Conservation (phyloP, 2,329 filamentous ascomycete species). For the Keithomyces neogunnii region DNA sequence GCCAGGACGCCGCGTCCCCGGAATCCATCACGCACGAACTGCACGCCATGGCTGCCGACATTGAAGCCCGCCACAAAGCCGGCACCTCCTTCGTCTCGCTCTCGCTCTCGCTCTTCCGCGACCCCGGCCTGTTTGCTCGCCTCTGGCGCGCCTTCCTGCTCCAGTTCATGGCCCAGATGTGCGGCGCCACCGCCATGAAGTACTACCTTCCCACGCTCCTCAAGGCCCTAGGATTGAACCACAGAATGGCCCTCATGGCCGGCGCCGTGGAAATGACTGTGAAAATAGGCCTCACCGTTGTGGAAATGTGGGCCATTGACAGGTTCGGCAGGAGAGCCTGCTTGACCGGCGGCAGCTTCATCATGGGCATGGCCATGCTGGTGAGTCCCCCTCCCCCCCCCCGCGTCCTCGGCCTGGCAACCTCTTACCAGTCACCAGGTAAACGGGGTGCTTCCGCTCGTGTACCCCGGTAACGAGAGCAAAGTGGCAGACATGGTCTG, state of each 20-base stretch:
- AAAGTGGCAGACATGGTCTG: constrained; percentile 39
- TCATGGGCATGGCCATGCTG: constrained; percentile 46
- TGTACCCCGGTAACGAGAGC: constrained; percentile 41
- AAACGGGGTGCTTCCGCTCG: constrained; percentile 43
- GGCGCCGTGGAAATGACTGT: constrained; percentile 48
- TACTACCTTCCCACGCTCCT: constrained; percentile 50
- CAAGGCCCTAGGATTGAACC: constrained; percentile 38
- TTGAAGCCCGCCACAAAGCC: constrained; percentile 24
- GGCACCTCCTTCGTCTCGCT: constrained; percentile 14
- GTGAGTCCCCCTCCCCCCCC: constrained; percentile 23
- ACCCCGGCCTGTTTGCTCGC: constrained; percentile 38
- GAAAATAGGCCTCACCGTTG: constrained; percentile 46
- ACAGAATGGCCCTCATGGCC: constrained; percentile 39
- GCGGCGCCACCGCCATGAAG: constrained; percentile 51
- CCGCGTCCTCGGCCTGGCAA: not conserved
- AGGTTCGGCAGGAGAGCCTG: constrained; percentile 39
- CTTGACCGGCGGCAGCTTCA: constrained; percentile 36
- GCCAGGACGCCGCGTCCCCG: constrained; percentile 31
- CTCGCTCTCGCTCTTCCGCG: constrained; percentile 36
- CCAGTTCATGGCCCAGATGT: constrained; percentile 54
- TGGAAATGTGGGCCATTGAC: constrained; percentile 51
- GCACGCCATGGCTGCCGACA: constrained; percentile 35
- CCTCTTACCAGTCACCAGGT: constrained; percentile 26
- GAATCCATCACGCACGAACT: constrained; percentile 34
- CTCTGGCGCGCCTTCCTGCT: constrained; percentile 49